Base-by-base conservation (phyloP, 768 basidiomycete genomes). In the Naganishia antarctica region DNA sequence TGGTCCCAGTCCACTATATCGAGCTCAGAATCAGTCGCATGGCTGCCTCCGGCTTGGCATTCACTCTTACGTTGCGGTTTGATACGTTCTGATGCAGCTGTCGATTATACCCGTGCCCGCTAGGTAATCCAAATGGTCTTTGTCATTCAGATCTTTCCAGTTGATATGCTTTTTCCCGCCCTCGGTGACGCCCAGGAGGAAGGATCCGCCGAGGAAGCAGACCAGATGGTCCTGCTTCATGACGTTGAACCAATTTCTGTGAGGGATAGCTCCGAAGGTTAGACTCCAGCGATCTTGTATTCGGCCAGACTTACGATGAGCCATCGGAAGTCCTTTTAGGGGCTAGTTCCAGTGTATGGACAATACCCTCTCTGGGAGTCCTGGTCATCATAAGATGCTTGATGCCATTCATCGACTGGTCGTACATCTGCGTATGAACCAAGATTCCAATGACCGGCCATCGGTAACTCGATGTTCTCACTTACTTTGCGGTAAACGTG, bases 151-250 rank as follows among this genome's bases (percentile, higher is more conserved):
- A 66, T 89, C 82, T 2, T 80, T 79, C n/a, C 80, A 76, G 26
- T 79, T 80, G 26, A 70, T 57, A 23, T 51, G 58, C 26, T 70
- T 49, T 21, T 58, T 66, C 0, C 72, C 68, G 18, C 76, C 74
- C 48, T 77, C 76, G 2, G 88, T 89, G 15, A 90, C 89, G 13
- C 93, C 91, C 2, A 98, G 83, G 82, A 98, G 85, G 62, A 98
- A 83, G 0, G 89, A 89, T 3, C 91, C 93, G 21, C 87, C 91
- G 34, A 98, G 80, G 84, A 96, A 98, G 78, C 93, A 97, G 3
- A 89, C 91, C 34, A 98, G 84, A 74, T 96, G 93, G 73, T 98
- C 93, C 80, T 97, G 93, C 74, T 96, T 94, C 11, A 89, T 89
- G 11, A 82, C 81, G 28, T 89, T 79, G 18, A 83, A 82, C 90